Conservation (phyloP, 2,329 filamentous ascomycete species). For the Fusarium euwallaceae region DNA sequence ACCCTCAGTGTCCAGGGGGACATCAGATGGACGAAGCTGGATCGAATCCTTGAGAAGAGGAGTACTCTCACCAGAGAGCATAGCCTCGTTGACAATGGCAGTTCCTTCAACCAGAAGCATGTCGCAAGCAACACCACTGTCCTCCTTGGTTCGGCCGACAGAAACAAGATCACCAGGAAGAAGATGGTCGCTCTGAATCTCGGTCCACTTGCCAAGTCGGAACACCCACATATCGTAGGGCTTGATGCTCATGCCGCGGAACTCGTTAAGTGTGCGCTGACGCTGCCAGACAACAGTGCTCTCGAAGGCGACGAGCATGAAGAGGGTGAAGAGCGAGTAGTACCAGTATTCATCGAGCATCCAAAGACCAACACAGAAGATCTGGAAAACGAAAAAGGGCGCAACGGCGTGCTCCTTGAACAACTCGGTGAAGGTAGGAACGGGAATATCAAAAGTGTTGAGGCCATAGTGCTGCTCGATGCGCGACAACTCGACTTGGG, state of each 20-base stretch:
- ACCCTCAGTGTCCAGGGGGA: conserved; percentile 85
- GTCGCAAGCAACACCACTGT: conserved; percentile 96
- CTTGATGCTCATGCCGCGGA: conserved; percentile 99
- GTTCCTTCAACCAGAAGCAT: conserved; percentile 96
- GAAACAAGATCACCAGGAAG: conserved; percentile 95
- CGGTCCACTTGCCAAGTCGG: conserved; percentile 87
- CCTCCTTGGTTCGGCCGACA: conserved; percentile 93
- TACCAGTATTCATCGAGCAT: conserved; percentile 99
- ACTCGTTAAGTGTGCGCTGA: conserved; percentile 94
- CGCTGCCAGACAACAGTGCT: conserved; percentile 99
- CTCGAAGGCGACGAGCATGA: conserved; percentile 98
- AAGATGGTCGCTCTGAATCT: conserved; percentile 90
- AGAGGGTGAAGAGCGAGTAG: conserved; percentile 97
- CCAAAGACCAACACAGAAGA: conserved; percentile 98
- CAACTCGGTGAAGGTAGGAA: conserved; percentile 93
- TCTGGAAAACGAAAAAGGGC: conserved; percentile 98
- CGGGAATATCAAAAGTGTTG: conserved; percentile 97
- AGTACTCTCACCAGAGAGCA: conserved; percentile 98
- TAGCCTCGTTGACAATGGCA: conserved; percentile 98
- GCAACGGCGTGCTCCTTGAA: conserved; percentile 99
- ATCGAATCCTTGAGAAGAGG: conserved; percentile 96
- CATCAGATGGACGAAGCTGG: conserved; percentile 87
- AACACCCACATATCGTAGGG: conserved; percentile 96
- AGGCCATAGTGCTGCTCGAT: conserved; percentile 93
- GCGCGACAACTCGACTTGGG: conserved; percentile 80